Evolutionary conservation across 2,329 filamentous ascomycete species (phyloP).

Genomic region (Claviceps purpurea): DNA sequence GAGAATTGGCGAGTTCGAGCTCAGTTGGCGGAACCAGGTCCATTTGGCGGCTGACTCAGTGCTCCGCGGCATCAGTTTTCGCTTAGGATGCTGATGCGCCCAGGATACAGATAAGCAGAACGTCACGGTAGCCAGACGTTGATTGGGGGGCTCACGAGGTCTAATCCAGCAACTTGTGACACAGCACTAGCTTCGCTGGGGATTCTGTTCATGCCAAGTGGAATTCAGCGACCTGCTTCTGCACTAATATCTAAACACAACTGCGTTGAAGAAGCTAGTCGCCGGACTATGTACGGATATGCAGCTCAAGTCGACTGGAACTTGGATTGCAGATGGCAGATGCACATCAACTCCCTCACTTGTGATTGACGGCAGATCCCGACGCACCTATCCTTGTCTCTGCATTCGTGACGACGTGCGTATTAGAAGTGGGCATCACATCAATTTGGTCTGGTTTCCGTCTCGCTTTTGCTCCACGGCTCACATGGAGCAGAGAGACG

Average conservation of each 20-base stretch:
- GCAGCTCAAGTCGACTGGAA: neutral
- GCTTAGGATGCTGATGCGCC: neutral
- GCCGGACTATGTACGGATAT: neutral
- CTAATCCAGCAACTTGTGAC: neutral
- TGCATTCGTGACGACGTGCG: neutral
- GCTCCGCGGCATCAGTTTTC: neutral
- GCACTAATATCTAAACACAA: neutral
- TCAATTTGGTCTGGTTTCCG: neutral
- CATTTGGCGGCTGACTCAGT: neutral
- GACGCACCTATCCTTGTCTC: neutral
- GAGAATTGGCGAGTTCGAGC: neutral
- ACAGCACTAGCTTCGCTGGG: neutral
- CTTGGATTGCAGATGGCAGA: neutral
- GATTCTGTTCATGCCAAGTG: neutral
- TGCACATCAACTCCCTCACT: neutral
- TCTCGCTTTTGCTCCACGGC: neutral
- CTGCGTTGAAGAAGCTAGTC: neutral
- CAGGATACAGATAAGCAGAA: neutral
- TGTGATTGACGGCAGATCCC: neutral
- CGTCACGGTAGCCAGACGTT: neutral
- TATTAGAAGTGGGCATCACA: neutral
- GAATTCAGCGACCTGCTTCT: neutral
- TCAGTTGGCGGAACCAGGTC: neutral
- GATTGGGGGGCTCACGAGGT: neutral
- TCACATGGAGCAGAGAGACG: neutral